Evolutionary conservation across 2,329 filamentous ascomycete species (phyloP).

Genomic region (Talaromyces sp.): DNA sequence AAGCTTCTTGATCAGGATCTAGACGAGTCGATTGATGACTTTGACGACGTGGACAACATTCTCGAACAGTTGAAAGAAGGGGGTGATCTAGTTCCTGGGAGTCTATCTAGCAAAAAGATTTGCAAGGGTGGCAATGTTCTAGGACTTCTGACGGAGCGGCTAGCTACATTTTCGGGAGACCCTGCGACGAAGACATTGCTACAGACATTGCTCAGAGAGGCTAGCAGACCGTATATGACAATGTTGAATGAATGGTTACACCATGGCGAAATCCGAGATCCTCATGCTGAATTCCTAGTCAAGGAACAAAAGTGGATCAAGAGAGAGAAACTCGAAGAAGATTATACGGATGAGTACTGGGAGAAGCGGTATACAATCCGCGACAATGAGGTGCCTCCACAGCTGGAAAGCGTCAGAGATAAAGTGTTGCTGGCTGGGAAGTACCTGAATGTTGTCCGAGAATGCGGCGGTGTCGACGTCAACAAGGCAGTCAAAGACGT

Average conservation of each 20-base stretch:
- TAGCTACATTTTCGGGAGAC: constrained; percentile 90
- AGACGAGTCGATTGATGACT: constrained; percentile 69
- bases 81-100: constrained; percentile 73
- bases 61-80: constrained; percentile 85
- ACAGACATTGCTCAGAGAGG: constrained; percentile 78
- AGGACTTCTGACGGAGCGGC: constrained; percentile 75
- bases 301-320: constrained; percentile 95
- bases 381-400: constrained; percentile 85
- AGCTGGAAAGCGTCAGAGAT: constrained; percentile 85
- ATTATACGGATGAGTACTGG: constrained; percentile 99
- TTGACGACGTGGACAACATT: constrained; percentile 87
- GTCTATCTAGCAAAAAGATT: constrained; percentile 81
- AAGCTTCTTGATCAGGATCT: constrained; percentile 74
- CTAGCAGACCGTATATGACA: constrained; percentile 90
- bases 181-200: constrained; percentile 80
- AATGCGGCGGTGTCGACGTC: constrained; percentile 93
- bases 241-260: constrained; percentile 99
- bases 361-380: constrained; percentile 95
- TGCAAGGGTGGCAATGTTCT: constrained; percentile 98
- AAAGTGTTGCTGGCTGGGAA: constrained; percentile 95
- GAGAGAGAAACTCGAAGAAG: constrained; percentile 84
- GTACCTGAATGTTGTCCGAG: constrained; percentile 94
- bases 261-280: constrained; percentile 90
- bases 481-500: constrained; percentile 84
- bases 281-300: constrained; percentile 88